These are phyloP conservation scores for Chimonanthus praecox DNA, from an alignment of 164 flowering plant genomes.

Conservation along the genomic window DNA sequence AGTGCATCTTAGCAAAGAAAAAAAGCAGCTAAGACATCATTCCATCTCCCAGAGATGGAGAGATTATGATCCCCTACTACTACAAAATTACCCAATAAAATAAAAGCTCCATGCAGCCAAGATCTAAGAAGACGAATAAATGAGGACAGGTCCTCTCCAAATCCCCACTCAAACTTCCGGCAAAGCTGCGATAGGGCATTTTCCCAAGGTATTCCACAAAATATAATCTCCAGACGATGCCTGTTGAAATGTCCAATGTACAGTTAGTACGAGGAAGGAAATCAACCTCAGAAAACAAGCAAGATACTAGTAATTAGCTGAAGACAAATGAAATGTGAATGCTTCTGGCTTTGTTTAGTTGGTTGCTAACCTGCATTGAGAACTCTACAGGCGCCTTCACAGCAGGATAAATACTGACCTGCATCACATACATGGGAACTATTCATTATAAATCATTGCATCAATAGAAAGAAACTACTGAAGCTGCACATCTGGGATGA, in stretches of 20 bases:
- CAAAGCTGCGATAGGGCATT: slow-evolving; percentile 70
- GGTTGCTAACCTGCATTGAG: slow-evolving; percentile 60
- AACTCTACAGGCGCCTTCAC: slow-evolving; percentile 86
- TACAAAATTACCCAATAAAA: background rate
- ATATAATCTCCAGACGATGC: slow-evolving; percentile 86
- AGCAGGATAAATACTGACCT: slow-evolving; percentile 92
- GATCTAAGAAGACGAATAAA: background rate
- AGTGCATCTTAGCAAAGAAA: background rate
- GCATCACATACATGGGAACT: slow-evolving; percentile 18
- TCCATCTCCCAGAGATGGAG: background rate
- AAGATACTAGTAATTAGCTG: background rate
- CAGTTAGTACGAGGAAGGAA: background rate
- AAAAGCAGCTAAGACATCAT: background rate
- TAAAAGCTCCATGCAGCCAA: background rate
- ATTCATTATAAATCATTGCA: too few species aligned
- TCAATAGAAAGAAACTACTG: too few species aligned
- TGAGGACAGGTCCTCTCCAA: background rate
- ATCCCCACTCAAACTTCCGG: slow-evolving; percentile 14
- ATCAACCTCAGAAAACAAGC: background rate
- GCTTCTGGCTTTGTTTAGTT: background rate
- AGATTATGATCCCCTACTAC: background rate
- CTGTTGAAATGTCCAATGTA: slow-evolving; percentile 26
- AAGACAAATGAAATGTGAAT: background rate
- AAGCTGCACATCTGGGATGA: too few species aligned
- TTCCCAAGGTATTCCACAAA: slow-evolving; percentile 97